Conservation (phyloP, 495 filamentous ascomycete species). For the Penicillium robsamsonii region DNA sequence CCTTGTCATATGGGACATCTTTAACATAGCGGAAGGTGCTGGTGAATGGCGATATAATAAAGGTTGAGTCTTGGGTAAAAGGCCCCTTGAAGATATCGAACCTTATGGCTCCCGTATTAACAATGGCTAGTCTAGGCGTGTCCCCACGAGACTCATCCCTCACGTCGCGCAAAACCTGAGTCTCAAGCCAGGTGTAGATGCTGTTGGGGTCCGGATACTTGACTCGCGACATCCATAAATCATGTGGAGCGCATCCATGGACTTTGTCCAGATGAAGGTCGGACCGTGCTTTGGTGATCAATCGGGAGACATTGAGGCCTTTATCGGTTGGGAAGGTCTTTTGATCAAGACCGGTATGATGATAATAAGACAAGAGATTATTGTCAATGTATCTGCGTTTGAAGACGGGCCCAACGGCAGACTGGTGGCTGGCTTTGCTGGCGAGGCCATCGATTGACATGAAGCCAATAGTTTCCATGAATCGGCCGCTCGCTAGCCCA, state of each 20-base stretch:
- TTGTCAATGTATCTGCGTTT: constrained; percentile 89
- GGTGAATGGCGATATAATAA: constrained; percentile 83
- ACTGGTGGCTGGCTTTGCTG: constrained; percentile 31
- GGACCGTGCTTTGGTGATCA: constrained; percentile 67
- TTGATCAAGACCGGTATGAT: constrained; percentile 72
- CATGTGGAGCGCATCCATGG: constrained; percentile 79
- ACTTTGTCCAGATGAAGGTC: constrained; percentile 67
- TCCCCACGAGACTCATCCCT: constrained; percentile 47
- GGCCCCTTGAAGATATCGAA: constrained; percentile 93
- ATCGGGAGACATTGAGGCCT: constrained; percentile 68
- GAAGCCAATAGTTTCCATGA: constrained; percentile 98
- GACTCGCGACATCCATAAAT: constrained; percentile 75
- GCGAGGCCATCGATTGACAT: constrained; percentile 77
- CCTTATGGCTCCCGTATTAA: constrained; percentile 87
- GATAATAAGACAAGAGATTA: constrained; percentile 79
- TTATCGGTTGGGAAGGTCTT: constrained; percentile 74
- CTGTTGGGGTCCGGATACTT: constrained; percentile 67
- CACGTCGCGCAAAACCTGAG: constrained; percentile 66
- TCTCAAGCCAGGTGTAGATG: constrained; percentile 78
- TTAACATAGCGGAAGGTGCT: constrained; percentile 75
- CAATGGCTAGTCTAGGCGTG: constrained; percentile 64
- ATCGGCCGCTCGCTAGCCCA: constrained; percentile 85
- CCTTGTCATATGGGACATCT: constrained; percentile 73
- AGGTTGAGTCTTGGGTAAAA: constrained; percentile 84
- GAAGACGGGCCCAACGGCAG: constrained; percentile 53